Conservation (phyloP, 202 grass and related monocot species). For the Bolboschoenoplectus hybrid region DNA sequence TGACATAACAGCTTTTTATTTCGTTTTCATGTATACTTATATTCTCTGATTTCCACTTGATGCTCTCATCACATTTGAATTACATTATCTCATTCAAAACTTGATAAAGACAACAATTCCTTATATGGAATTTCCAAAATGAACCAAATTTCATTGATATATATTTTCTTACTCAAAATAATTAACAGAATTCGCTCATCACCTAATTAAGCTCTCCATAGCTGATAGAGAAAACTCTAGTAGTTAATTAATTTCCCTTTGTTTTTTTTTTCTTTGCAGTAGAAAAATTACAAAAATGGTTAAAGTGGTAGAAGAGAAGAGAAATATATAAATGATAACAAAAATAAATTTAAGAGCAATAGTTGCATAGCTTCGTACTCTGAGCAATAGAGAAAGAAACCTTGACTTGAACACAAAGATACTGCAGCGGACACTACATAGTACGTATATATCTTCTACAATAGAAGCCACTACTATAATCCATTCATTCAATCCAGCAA, state of each 20-base stretch:
- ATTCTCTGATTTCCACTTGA: background rate
- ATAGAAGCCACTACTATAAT: background rate
- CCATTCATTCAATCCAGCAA: background rate
- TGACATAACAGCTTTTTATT: background rate
- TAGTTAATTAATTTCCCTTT: background rate
- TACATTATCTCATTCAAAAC: slow-evolving; percentile 10
- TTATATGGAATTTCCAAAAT: slow-evolving; percentile 21
- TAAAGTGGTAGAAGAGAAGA: background rate
- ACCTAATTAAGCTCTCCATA: background rate
- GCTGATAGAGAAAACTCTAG: background rate
- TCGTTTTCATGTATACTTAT: background rate
- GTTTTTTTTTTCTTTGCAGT: background rate
- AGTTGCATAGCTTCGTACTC: slow-evolving; percentile 1
- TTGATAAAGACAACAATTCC: slow-evolving; percentile 7
- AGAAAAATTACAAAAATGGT: background rate
- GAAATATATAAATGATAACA: background rate
- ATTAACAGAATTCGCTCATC: background rate
- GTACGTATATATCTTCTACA: background rate
- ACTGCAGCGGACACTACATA: background rate
- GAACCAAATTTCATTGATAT: background rate
- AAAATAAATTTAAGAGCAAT: background rate
- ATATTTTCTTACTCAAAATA: background rate
- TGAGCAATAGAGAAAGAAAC: background rate
- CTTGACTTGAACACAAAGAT: slow-evolving; percentile 5
- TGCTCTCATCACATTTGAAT: slow-evolving; percentile 15